Evolutionary conservation across 2,329 filamentous ascomycete species (phyloP), one percentile per base, ranked within the genome.

Genomic region (Drechslerella coelobrocha): DNA sequence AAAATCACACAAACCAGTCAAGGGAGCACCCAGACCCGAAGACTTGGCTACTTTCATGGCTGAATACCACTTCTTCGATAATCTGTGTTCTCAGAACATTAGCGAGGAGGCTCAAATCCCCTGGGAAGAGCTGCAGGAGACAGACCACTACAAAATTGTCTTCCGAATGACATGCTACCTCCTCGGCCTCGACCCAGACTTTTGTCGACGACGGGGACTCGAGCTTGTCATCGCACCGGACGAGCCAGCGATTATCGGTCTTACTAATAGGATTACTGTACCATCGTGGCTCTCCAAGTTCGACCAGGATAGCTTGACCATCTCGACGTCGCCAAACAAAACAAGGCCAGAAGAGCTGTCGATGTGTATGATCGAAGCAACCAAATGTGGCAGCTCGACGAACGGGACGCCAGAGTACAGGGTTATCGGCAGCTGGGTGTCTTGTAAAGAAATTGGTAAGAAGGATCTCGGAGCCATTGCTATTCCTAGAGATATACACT

Each of bases 41-140:
- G 61, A 60, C 17, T 2, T 71, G 7, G 47, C 19, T 8, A 53
- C 62, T 24, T 71, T 71, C 9, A 59, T 63, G 53, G 27, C 66
- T 12, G 66, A 71, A 23, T 63, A 71, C 31, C 27, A 63, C 41
- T 71, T 71, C 37, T 71, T 71, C 39, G 66, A 71, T 14, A 71
- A 71, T 26, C 59, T 71, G 14, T 71, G 66, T 31, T 59, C 54
- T 14, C 66, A 71, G 50, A 63, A 41, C 17, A 29, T 71, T 4
- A 43, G 19, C 59, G 66, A 71, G 23, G 66, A 60, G n/a, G 31
- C 59, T 14, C 66, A 71, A 31, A 1, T 55, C 2, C 66, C 66
- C 9, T 71, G 66, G 66, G 66, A 63, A 21, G 57, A 60, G 5
- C 53, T 71, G n/a, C 23, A 60, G 41, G 47, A 60, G 3, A 56